Evolutionary conservation across 495 filamentous ascomycete genomes (phyloP).

Genomic region (Talaromyces nanjingensis): DNA sequence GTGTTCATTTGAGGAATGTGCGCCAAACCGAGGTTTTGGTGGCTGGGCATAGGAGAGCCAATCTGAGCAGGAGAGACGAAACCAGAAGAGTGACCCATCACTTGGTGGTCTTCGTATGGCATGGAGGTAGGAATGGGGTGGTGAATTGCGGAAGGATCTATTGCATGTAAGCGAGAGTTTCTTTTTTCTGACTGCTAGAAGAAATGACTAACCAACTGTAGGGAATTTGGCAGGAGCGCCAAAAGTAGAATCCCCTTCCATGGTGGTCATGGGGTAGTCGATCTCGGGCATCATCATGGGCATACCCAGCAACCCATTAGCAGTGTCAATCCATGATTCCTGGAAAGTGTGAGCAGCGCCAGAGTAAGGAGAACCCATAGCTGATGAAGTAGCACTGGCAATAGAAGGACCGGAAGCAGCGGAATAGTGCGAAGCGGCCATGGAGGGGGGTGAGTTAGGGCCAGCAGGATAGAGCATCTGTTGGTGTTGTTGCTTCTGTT

Average conservation of each 20-base stretch:
- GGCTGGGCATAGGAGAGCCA: slow-evolving; percentile 18
- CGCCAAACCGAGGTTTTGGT: slow-evolving; percentile 20
- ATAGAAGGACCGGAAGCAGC: slow-evolving; percentile 69
- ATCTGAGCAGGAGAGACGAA: slow-evolving; percentile 30
- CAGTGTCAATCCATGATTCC: slow-evolving; percentile 54
- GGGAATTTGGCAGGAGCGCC: slow-evolving; percentile 42
- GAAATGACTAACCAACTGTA: slow-evolving; percentile 60
- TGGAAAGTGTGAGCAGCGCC: slow-evolving; percentile 53
- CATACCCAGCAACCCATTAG: slow-evolving; percentile 53
- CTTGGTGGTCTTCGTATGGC: slow-evolving; percentile 23
- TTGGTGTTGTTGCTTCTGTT: slow-evolving; percentile 18
- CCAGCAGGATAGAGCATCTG: slow-evolving; percentile 26
- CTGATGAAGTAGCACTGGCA: slow-evolving; percentile 67
- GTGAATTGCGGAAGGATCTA: slow-evolving; percentile 58
- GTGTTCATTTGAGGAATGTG: slow-evolving; percentile 21
- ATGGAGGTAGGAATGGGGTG: slow-evolving; percentile 25
- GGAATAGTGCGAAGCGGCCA: slow-evolving; percentile 22
- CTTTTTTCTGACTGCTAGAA: neutral
- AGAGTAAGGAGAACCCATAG: slow-evolving; percentile 74
- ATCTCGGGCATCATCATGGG: slow-evolving; percentile 57
- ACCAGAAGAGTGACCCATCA: slow-evolving; percentile 17
- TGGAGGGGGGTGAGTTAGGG: slow-evolving; percentile 30
- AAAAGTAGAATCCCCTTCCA: slow-evolving; percentile 28
- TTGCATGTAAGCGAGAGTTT: neutral
- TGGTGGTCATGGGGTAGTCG: slow-evolving; percentile 36